phyloP scores from a whole-genome alignment of 2,329 filamentous ascomycete genomes.

The Xylariomycetidae sp. region DNA sequence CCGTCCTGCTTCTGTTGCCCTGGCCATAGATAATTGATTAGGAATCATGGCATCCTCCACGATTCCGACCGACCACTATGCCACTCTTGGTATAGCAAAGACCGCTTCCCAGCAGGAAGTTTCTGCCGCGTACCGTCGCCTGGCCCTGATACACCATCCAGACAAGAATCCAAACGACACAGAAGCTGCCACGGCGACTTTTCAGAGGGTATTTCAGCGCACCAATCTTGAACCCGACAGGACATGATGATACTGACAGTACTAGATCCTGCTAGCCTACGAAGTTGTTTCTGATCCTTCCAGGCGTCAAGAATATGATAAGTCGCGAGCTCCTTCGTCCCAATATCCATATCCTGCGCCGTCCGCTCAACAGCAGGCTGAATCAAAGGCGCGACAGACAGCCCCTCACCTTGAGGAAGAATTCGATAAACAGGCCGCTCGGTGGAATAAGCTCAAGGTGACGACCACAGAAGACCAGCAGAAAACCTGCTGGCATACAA shows the following conservation, averaged over 20 bases:
- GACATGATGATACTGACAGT: background rate
- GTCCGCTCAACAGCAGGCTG: too few relatives aligned
- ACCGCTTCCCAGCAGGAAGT: conserved; percentile 17
- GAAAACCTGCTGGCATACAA: too few relatives aligned
- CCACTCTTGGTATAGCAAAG: conserved; percentile 17
- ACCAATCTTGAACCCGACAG: background rate
- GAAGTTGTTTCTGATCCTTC: conserved; percentile 17
- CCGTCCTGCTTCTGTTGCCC: too few relatives aligned
- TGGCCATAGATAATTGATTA: too few relatives aligned
- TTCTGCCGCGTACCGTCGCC: conserved; percentile 16
- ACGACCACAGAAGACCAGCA: too few relatives aligned
- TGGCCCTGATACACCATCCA: conserved; percentile 20
- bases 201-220: conserved; percentile 17
- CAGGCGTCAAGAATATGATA: conserved; percentile 17
- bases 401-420: too few relatives aligned
- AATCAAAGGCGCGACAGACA: too few relatives aligned
- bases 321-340: background rate
- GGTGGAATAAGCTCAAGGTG: too few relatives aligned
- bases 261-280: conserved; percentile 20
- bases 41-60: too few relatives aligned
- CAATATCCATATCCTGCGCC: too few relatives aligned
- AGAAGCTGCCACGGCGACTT: conserved; percentile 16
- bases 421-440: too few relatives aligned
- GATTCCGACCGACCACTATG: conserved; percentile 22
- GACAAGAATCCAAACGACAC: conserved; percentile 20